A percentile compares a stretch with the other conserved stretches of the same genome.
Conservation (phyloP, 208 protist species). For the Borovskyia barvae region DNA sequence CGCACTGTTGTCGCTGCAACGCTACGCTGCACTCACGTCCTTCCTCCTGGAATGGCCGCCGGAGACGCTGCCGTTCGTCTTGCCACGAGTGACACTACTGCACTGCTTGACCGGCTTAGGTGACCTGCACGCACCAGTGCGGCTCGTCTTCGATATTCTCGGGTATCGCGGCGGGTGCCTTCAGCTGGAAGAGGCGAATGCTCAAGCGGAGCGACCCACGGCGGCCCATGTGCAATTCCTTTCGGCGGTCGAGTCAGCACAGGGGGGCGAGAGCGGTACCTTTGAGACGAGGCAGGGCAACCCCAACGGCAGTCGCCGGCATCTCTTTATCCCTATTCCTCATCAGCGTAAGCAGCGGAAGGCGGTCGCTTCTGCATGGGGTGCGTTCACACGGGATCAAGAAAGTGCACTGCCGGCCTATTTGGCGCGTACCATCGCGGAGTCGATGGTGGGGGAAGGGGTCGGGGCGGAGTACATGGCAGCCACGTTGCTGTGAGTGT, state of each 20-base stretch:
- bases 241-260: constrained; percentile 4
- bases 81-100: constrained; percentile 35
- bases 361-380: constrained; percentile 30
- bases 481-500: constrained; percentile 36
- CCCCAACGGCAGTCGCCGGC: constrained; percentile 19
- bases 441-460: constrained; percentile 43
- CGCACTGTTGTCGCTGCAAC: background rate
- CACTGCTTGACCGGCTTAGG: constrained; percentile 46
- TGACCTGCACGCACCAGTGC: constrained; percentile 63
- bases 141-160: constrained; percentile 61
- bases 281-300: constrained; percentile 37
- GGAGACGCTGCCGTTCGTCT: constrained; percentile 8
- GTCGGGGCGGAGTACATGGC: constrained; percentile 62
- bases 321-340: constrained; percentile 46
- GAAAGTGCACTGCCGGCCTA: constrained; percentile 23
- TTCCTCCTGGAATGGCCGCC: background rate
- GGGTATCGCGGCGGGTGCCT: constrained; percentile 1
- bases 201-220: background rate
- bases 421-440: constrained; percentile 35
- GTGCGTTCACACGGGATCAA: constrained; percentile 22
- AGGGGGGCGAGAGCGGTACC: constrained; percentile 11
- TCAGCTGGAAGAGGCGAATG: background rate
- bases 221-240: background rate
- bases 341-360: constrained; percentile 36
- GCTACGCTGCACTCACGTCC: background rate